Evolutionary conservation across 306 rosid species (phyloP).

Genomic region (Vicia villosa): DNA sequence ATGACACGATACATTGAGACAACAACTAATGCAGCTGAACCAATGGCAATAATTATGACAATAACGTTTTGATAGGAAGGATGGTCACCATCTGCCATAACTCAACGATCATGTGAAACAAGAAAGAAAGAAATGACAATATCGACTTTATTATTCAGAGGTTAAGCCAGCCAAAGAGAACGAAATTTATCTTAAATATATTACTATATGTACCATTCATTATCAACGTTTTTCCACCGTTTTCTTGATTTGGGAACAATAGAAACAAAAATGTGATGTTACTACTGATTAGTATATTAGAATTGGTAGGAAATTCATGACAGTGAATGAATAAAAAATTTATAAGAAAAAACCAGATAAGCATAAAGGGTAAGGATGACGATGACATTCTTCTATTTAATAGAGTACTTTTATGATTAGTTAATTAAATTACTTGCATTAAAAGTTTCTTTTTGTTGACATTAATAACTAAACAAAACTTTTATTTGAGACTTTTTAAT

Average conservation of each 20-base stretch:
- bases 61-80: slow-evolving; percentile 4
- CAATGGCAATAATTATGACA: slow-evolving; percentile 43
- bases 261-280: too few relatives aligned
- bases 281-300: too few relatives aligned
- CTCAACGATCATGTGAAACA: slow-evolving; percentile 4
- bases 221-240: slow-evolving; percentile 11
- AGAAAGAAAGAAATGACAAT: background rate
- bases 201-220: background rate
- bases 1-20: slow-evolving; percentile 48
- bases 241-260: slow-evolving; percentile 1
- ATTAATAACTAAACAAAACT: too few relatives aligned
- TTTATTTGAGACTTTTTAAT: too few relatives aligned
- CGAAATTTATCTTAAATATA: background rate
- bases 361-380: background rate
- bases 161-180: slow-evolving; percentile 34
- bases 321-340: background rate
- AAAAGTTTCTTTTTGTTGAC: too few relatives aligned
- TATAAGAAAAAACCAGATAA: background rate
- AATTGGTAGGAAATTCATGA: background rate
- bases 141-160: too few relatives aligned
- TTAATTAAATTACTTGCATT: too few relatives aligned
- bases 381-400: too few relatives aligned
- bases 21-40: slow-evolving; percentile 51
- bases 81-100: slow-evolving; percentile 28
- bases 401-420: too few relatives aligned